phyloP scores from a whole-genome alignment of 1,139 yeast genomes.

The Saccharomyces hybrid region DNA sequence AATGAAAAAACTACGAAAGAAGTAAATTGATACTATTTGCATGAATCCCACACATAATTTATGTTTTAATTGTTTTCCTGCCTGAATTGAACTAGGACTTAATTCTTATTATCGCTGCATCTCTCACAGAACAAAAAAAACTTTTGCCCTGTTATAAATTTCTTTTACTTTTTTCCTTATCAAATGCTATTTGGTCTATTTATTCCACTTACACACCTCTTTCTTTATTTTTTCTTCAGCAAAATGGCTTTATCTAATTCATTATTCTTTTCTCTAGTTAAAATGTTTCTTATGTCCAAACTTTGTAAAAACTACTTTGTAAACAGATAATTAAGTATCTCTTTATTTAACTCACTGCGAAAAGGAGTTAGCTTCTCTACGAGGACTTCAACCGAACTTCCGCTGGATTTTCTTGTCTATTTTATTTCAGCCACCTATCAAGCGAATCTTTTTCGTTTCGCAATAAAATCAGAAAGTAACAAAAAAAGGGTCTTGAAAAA shows the following conservation, averaged over 20 bases:
- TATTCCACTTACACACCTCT: background rate
- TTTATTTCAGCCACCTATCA: background rate
- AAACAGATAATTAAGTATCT: background rate
- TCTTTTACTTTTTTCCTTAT: background rate
- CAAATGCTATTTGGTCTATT: conserved; percentile 1
- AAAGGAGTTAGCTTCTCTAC: conserved; percentile 14
- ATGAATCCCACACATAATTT: background rate
- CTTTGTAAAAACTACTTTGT: background rate
- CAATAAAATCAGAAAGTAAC: background rate
- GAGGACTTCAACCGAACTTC: too few relatives aligned
- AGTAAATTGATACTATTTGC: background rate
- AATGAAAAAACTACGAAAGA: background rate
- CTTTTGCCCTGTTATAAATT: background rate
- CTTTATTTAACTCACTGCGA: conserved; percentile 33
- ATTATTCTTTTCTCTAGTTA: background rate
- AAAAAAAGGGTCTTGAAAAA: background rate
- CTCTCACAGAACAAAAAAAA: background rate
- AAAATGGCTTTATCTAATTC: background rate
- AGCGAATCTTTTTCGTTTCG: background rate
- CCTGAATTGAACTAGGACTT: background rate
- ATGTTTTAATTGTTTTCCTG: background rate
- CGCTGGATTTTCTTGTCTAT: conserved; percentile 3
- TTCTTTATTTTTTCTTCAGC: background rate
- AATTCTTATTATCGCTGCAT: background rate
- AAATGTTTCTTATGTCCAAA: background rate